Conservation (phyloP, 345 rosid species). For the Gossypioides kirkii region DNA sequence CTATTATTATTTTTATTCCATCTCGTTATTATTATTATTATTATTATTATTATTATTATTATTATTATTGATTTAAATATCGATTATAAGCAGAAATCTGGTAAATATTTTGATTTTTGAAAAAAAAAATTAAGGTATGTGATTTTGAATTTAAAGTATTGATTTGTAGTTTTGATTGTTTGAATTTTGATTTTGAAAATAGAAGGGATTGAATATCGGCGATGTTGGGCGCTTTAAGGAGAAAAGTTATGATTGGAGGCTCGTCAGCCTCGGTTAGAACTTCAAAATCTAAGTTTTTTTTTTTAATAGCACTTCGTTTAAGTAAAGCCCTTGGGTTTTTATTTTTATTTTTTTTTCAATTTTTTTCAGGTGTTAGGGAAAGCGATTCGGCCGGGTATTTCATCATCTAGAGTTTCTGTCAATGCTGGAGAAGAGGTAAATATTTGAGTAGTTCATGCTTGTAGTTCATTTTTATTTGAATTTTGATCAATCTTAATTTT, state of each 20-base stretch:
- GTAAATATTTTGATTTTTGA: neutral
- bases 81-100: neutral
- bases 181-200: conserved; percentile 4
- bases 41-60: neutral
- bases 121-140: neutral
- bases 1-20: neutral
- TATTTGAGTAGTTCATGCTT: neutral
- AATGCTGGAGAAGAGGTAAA: conserved; percentile 42
- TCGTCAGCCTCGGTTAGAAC: conserved; percentile 38
- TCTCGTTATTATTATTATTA: neutral
- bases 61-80: neutral
- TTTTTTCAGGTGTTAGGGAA: conserved; percentile 38
- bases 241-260: conserved; percentile 40
- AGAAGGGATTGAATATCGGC: conserved; percentile 13
- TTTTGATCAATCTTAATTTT: neutral
- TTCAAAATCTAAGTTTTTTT: neutral
- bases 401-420: conserved; percentile 37
- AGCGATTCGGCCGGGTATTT: conserved; percentile 32
- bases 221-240: conserved; percentile 42
- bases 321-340: neutral
- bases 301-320: neutral
- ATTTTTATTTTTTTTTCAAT: neutral
- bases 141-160: neutral
- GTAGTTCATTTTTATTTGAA: neutral
- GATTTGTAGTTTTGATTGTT: neutral